Evolutionary conservation across 2,329 filamentous ascomycete genomes (phyloP).

Genomic region (Fusarium nematophilum): DNA sequence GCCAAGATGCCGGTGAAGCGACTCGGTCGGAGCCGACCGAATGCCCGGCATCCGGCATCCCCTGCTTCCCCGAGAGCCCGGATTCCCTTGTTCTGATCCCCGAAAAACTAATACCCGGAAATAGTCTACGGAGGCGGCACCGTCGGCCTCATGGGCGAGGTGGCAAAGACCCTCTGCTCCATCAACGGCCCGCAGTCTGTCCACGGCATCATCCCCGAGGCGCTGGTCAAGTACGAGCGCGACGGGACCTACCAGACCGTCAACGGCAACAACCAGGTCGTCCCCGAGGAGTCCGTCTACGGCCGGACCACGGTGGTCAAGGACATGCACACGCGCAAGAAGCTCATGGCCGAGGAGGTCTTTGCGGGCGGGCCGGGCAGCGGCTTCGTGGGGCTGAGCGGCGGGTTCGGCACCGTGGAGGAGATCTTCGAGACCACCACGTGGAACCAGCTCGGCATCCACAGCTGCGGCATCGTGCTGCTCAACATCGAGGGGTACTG

Average conservation of each 20-base stretch:
- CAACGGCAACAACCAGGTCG: constrained; percentile 61
- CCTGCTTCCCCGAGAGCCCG: background rate
- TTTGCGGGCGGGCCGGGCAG: constrained; percentile 82
- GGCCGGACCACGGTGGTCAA: constrained; percentile 88
- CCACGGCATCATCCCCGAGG: constrained; percentile 92
- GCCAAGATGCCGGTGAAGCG: constrained; percentile 6
- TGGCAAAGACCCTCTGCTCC: constrained; percentile 86
- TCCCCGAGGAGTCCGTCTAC: constrained; percentile 75
- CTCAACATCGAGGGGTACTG: constrained; percentile 93
- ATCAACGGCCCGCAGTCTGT: constrained; percentile 84
- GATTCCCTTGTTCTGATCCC: background rate
- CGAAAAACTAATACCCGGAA: constrained; percentile 10
- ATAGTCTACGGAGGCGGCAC: constrained; percentile 94
- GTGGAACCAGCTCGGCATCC: constrained; percentile 98
- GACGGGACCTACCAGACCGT: constrained; percentile 65
- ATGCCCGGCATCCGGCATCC: constrained; percentile 2
- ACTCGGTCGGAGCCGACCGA: constrained; percentile 8
- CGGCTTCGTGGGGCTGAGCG: constrained; percentile 89
- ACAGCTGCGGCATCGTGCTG: constrained; percentile 80
- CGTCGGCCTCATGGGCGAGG: constrained; percentile 93
- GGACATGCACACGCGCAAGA: constrained; percentile 97
- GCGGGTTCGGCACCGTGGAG: constrained; percentile 95
- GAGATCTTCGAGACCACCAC: constrained; percentile 92
- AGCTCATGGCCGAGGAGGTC: constrained; percentile 91
- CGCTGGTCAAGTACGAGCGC: constrained; percentile 83